Base-by-base conservation (phyloP, 441 rosid species). In the Populus tomentosa region DNA sequence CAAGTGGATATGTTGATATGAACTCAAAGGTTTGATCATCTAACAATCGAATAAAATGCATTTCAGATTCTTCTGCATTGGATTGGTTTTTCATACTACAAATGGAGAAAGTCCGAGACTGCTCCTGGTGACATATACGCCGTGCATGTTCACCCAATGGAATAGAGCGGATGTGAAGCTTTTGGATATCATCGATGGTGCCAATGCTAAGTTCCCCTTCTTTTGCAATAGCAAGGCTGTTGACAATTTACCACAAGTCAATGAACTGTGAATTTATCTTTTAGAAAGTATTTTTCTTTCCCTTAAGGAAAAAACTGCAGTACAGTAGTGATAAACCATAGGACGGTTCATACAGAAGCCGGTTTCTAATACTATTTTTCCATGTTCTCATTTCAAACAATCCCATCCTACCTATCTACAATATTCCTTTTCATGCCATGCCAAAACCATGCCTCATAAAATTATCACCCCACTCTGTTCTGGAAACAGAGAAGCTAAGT, bases 161-260 rank as follows among this genome's bases (percentile, higher is more conserved):
- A 82, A 96, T 94, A 67, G 99, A 87, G 76, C 99, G 98, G 75
- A 94, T 96, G 79, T 96, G 99, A 85, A 96, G 99, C 91, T 94
- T 96, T 86, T 94, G 99, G 79, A 94, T 96, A 81, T 92, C 98
- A 89, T 96, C 99, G 71, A 96, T 94, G 76, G 99, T 94, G 67
- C 98, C 99, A 71, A 96, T 96, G 5, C 95, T 90, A 84, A 96
- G 99, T 81, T 94, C 98, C 18, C 98, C 99, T 87, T 94, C 98
- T 81, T 92, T 96, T 20, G 99, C 99, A 83, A 96, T 91, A 14
- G 98, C 99, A 35, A 96, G 92, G 80, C 99, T 96, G 95, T 84
- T 78, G 76, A 76, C 36, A 71, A 76, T 74, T 80, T 74, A 71
- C 74, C 73, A 67, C 67, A 66, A 76, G 79, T 72, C 70, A 86